Evolutionary conservation across 2,329 filamentous ascomycete species (phyloP).

Genomic region (Aureobasidium sp.): DNA sequence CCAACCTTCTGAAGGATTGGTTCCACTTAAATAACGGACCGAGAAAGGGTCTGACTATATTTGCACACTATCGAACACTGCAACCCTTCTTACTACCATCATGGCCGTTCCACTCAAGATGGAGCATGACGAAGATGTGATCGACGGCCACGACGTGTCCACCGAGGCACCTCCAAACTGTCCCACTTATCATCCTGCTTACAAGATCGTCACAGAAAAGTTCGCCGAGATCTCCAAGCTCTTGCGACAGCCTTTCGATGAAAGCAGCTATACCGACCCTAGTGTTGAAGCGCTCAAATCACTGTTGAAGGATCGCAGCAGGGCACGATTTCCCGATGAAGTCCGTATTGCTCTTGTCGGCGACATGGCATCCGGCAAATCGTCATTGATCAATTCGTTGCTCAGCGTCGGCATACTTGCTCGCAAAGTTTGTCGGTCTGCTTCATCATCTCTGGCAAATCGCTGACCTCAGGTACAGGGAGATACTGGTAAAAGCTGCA

Average conservation of each 20-base stretch:
- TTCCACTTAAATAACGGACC: too few species aligned
- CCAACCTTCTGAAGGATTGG: too few species aligned
- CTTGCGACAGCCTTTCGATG: neutral
- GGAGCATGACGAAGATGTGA: neutral
- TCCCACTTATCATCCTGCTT: neutral
- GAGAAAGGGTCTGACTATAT: too few species aligned
- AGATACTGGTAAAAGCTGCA: conserved; percentile 16
- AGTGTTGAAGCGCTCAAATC: neutral
- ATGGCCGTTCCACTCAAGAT: neutral
- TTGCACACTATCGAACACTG: too few species aligned
- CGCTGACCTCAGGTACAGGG: conserved; percentile 10
- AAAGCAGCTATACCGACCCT: neutral
- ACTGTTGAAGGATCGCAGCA: neutral
- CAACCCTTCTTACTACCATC: too few species aligned
- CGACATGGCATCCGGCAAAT: conserved; percentile 19
- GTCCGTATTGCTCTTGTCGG: conserved; percentile 14
- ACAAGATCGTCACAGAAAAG: neutral
- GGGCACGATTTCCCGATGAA: conserved; percentile 1
- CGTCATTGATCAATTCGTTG: conserved; percentile 19
- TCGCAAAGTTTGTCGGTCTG: conserved; percentile 11
- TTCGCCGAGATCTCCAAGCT: neutral
- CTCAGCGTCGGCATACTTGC: conserved; percentile 18
- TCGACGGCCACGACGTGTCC: neutral
- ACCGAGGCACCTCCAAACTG: neutral
- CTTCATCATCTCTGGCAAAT: neutral